These are phyloP conservation scores for Colletotrichum ledebouriae DNA, from an alignment of 2,329 filamentous ascomycete species.

Conservation along the genomic window DNA sequence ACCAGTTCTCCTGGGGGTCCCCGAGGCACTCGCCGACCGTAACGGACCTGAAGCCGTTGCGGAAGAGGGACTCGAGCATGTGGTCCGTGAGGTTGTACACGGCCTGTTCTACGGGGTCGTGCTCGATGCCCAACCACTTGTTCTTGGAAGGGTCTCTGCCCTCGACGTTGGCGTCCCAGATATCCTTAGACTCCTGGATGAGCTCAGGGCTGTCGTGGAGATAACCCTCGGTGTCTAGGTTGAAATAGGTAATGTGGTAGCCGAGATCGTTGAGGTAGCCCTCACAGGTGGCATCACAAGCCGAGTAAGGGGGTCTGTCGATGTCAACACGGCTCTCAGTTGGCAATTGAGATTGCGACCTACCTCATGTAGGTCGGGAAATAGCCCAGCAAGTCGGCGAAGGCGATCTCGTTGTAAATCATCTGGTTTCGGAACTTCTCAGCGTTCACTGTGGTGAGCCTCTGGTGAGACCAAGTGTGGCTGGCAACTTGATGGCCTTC, in stretches of 20 bases:
- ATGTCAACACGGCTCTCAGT: constrained; percentile 1
- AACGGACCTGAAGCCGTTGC: constrained; percentile 57
- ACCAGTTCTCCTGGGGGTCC: constrained; percentile 67
- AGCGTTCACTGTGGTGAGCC: constrained; percentile 38
- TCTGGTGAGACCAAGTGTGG: constrained; percentile 66
- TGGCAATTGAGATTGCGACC: not conserved
- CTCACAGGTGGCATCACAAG: constrained; percentile 51
- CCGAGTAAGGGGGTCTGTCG: constrained; percentile 57
- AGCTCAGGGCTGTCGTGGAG: constrained; percentile 48
- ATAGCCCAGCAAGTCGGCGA: constrained; percentile 67
- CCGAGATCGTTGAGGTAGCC: constrained; percentile 47
- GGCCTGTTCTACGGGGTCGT: constrained; percentile 58
- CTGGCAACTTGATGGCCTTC: constrained; percentile 73
- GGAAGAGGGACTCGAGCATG: constrained; percentile 53
- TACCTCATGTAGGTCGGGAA: constrained; percentile 66
- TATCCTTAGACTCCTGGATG: constrained; percentile 54
- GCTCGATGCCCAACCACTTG: constrained; percentile 49
- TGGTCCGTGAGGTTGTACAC: constrained; percentile 56
- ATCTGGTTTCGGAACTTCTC: constrained; percentile 59
- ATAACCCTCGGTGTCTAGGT: constrained; percentile 54
- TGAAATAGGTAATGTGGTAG: constrained; percentile 54
- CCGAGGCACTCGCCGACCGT: constrained; percentile 68
- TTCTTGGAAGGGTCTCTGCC: constrained; percentile 47
- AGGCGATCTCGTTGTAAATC: constrained; percentile 66
- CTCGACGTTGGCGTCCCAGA: constrained; percentile 53